Conservation (phyloP, 805 yeast genomes). For the Candida caryicola region DNA sequence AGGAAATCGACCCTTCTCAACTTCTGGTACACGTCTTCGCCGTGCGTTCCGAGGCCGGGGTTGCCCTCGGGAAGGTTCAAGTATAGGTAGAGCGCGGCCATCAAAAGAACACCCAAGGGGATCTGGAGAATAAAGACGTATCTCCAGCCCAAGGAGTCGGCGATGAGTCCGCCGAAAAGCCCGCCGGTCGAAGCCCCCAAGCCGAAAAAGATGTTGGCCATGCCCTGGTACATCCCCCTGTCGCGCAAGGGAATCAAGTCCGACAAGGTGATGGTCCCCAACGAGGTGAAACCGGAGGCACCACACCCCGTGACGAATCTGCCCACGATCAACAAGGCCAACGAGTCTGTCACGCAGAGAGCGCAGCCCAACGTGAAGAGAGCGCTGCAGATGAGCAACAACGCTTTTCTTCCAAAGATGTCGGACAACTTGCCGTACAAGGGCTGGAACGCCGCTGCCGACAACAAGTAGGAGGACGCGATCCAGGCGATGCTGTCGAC, state of each 20-base stretch:
- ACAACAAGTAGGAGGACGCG: conserved; percentile 65
- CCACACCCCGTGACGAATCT: conserved; percentile 82
- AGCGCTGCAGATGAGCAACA: conserved; percentile 48
- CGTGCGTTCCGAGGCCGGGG: conserved; percentile 52
- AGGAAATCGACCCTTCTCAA: conserved; percentile 60
- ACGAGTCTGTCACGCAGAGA: conserved; percentile 54
- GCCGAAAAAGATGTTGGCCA: conserved; percentile 73
- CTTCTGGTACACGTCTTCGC: conserved; percentile 45
- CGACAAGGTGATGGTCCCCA: conserved; percentile 71
- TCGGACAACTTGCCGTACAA: conserved; percentile 69
- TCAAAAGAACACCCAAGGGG: conserved; percentile 43
- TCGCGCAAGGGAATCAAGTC: conserved; percentile 75
- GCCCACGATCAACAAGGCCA: conserved; percentile 48
- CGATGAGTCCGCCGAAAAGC: conserved; percentile 50
- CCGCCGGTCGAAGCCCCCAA: conserved; percentile 57
- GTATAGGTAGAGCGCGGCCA: conserved; percentile 32
- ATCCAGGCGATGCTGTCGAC: conserved; percentile 68
- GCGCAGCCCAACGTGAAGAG: conserved; percentile 56
- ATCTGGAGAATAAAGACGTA: conserved; percentile 40
- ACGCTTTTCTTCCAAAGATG: conserved; percentile 61
- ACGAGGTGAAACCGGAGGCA: conserved; percentile 82
- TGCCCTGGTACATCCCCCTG: conserved; percentile 80
- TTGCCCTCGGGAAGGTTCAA: conserved; percentile 53
- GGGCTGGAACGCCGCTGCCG: conserved; percentile 74
- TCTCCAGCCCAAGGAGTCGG: conserved; percentile 54